Evolutionary conservation across 257 asterid species (phyloP), one percentile per base, ranked within the genome.

Genomic region (Solanum chilense): DNA sequence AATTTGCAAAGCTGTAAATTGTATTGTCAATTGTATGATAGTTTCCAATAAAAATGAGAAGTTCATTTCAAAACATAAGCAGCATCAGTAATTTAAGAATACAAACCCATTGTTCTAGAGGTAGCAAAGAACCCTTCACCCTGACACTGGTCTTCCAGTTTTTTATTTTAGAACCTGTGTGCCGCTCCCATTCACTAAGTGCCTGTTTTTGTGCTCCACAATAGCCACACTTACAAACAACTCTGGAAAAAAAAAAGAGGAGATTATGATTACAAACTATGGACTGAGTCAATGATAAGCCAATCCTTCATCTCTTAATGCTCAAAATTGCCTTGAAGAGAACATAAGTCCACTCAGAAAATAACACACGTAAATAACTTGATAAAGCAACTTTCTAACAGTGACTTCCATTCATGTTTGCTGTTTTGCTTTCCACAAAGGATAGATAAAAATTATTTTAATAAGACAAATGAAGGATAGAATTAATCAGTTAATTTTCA

Each of bases 71-170:
- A 27, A 81, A 10, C 45, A 81, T 29, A 81, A 81, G 85, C 69
- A 29, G 69, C 44, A 60, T 75, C 41, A 25, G 87, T 33, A 76
- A 66, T 87, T 39, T 87, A 82, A 86, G 90, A 83, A 74, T 92
- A 92, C 99, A 25, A 58, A 97, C 99, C 99, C 99, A 96, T 88
- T 96, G 98, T 89, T 96, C 99, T 39, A 97, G 99, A 45, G 97
- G 96, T 77, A 93, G 75, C 91, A 93, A 88, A 90, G 99, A 93
- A 86, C 95, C 96, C 89, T 96, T 97, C 89, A 97, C 98, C 91
- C 90, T 92, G 87, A 97, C 95, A 92, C 98, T 96, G 66, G 98
- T 89, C 92, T 92, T 97, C 99, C 99, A 97, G 91, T 96, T 94
- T 90, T 94, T 97, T 21, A 90, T 87, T 92, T 86, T 96, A 76